Evolutionary conservation across 257 asterid genomes (phyloP).

Genomic region (Euphrasia confusa): DNA sequence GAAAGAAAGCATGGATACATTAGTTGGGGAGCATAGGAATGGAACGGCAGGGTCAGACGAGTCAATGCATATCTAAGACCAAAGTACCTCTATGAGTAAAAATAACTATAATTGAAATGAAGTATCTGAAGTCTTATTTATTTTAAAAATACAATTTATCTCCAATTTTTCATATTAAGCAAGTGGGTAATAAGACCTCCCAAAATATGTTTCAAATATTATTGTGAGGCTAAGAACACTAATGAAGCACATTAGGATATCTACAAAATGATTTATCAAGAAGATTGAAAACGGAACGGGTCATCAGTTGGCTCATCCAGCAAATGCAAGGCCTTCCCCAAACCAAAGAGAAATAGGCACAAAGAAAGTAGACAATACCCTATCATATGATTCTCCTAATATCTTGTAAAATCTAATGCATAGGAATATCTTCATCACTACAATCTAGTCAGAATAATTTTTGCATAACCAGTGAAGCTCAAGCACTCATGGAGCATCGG

Average conservation of each 20-base stretch:
- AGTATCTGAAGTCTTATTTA: constrained; percentile 1
- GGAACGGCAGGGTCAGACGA: constrained; percentile 11
- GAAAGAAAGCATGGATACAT: neutral
- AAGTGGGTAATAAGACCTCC: constrained; percentile 4
- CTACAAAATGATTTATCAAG: constrained; percentile 1
- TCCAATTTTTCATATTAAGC: constrained; percentile 1
- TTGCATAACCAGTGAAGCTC: neutral
- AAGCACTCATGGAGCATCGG: neutral
- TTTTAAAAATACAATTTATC: neutral
- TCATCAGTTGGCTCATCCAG: constrained; percentile 5
- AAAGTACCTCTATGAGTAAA: constrained; percentile 10
- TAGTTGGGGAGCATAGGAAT: constrained; percentile 4
- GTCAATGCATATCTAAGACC: constrained; percentile 15
- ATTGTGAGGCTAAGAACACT: constrained; percentile 1
- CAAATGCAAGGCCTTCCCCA: constrained; percentile 5
- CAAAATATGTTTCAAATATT: neutral
- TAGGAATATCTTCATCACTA: neutral
- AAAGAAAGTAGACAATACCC: neutral
- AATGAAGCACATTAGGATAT: neutral
- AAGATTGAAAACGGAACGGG: constrained; percentile 1
- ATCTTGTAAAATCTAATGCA: neutral
- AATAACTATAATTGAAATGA: neutral
- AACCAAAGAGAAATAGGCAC: constrained; percentile 12
- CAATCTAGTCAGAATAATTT: neutral
- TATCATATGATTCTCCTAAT: neutral